phyloP scores from a whole-genome alignment of 2,329 filamentous ascomycete genomes.

The Aspergillus pseudoterreus region DNA sequence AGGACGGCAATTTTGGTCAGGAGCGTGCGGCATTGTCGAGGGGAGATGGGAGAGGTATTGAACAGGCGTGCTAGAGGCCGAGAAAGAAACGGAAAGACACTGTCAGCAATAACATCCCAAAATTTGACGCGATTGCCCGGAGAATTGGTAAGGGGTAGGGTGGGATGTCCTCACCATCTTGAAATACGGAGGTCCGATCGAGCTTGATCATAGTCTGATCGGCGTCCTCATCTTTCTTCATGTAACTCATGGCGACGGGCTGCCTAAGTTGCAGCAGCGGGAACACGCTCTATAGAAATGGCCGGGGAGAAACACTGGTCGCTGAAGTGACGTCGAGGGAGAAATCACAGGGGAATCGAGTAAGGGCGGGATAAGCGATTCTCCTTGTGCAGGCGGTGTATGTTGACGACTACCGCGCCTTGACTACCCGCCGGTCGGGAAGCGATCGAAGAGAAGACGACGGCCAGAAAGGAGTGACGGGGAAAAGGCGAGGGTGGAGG shows the following conservation, averaged over 20 bases:
- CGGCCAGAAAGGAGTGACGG: neutral
- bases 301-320: conserved; percentile 7
- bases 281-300: conserved; percentile 10
- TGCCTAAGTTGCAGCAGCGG: conserved; percentile 30
- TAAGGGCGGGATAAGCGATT: conserved; percentile 20
- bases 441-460: neutral
- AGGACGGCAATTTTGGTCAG: conserved; percentile 96
- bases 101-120: conserved; percentile 18
- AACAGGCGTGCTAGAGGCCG: conserved; percentile 74
- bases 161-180: conserved; percentile 70
- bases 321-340: conserved; percentile 21
- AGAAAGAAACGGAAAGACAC: conserved; percentile 6
- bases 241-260: conserved; percentile 72
- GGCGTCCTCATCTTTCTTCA: conserved; percentile 99
- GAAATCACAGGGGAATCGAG: conserved; percentile 5
- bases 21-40: conserved; percentile 93
- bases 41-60: conserved; percentile 95
- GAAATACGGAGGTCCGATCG: conserved; percentile 95
- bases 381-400: conserved; percentile 19
- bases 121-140: conserved; percentile 15
- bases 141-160: conserved; percentile 16
- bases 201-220: conserved; percentile 93
- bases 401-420: conserved; percentile 25
- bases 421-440: conserved; percentile 2
- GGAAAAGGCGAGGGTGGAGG: conserved; percentile 8